Evolutionary conservation across 1,284 basidiomycete genomes (phyloP).

Genomic region (Pyrrhoderma noxium): DNA sequence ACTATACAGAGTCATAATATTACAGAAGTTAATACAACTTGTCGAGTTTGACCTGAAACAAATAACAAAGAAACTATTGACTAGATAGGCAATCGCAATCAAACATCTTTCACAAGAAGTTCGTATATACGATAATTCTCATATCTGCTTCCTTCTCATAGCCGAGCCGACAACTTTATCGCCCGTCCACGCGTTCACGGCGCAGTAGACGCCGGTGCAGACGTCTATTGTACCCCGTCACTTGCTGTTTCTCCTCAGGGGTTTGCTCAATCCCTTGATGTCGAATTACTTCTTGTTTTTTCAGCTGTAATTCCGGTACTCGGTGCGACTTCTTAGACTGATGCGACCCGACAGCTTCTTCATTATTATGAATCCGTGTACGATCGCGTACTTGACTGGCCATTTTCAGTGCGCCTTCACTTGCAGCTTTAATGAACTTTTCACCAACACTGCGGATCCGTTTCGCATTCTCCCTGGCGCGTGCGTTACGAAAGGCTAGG

Average conservation of each 20-base stretch:
- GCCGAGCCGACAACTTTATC: background rate
- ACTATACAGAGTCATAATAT: too few relatives aligned
- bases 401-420: conserved; percentile 6
- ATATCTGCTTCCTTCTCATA: background rate
- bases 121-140: too few relatives aligned
- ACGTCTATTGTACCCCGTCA: background rate
- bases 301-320: background rate
- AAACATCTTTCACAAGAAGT: too few relatives aligned
- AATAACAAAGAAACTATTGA: too few relatives aligned
- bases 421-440: conserved; percentile 9
- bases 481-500: conserved; percentile 11
- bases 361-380: background rate
- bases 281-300: background rate
- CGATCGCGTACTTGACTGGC: conserved; percentile 10
- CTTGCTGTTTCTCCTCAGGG: background rate
- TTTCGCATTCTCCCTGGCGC: conserved; percentile 16
- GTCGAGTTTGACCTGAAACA: too few relatives aligned
- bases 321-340: conserved; percentile 7
- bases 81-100: too few relatives aligned
- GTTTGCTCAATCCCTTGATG: too few relatives aligned
- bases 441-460: conserved; percentile 12
- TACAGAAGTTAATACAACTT: too few relatives aligned
- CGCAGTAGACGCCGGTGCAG: background rate
- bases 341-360: conserved; percentile 8
- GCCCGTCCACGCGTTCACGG: background rate